Evolutionary conservation across 768 basidiomycete species (phyloP).

Genomic region (Kwoniella mangroviensis): DNA sequence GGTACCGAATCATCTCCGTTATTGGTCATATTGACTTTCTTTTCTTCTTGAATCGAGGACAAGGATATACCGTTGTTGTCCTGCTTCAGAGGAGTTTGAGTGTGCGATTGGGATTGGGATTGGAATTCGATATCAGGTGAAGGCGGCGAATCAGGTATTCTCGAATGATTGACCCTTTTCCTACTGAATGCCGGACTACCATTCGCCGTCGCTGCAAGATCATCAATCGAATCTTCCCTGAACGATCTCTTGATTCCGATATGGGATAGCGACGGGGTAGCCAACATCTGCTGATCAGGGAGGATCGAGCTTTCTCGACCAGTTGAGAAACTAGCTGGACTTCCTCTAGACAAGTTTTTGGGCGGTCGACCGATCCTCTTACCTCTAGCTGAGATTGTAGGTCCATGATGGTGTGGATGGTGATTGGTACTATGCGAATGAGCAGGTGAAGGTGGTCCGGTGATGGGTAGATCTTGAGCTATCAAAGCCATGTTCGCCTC

Average conservation of each 20-base stretch:
- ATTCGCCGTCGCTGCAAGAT: conserved; percentile 10
- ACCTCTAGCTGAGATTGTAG: conserved; percentile 20
- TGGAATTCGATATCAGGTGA: not conserved
- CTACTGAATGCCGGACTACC: conserved; percentile 11
- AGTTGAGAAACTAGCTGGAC: conserved; percentile 23
- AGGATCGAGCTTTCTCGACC: conserved; percentile 29
- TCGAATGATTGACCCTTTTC: conserved; percentile 18
- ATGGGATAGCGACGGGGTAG: conserved; percentile 13
- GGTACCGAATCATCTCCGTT: conserved; percentile 1
- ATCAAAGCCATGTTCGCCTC: conserved; percentile 76
- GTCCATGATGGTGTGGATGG: conserved; percentile 11
- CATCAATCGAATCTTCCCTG: conserved; percentile 33
- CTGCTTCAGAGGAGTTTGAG: conserved; percentile 9
- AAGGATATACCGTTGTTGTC: conserved; percentile 4
- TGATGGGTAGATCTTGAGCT: conserved; percentile 56
- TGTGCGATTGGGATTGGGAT: not conserved
- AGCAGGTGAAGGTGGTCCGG: conserved; percentile 65
- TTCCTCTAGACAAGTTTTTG: conserved; percentile 25
- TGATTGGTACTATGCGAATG: conserved; percentile 58
- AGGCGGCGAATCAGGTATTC: conserved; percentile 24
- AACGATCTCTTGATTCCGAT: conserved; percentile 30
- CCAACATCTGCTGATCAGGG: not conserved
- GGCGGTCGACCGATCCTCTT: conserved; percentile 26
- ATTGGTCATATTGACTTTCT: conserved; percentile 65
- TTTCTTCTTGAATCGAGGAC: conserved; percentile 66